A percentile compares a stretch with the other conserved stretches of the same genome.
phyloP scores from a whole-genome alignment of 306 rosid genomes.

The Gynostemma pentaphyllum region DNA sequence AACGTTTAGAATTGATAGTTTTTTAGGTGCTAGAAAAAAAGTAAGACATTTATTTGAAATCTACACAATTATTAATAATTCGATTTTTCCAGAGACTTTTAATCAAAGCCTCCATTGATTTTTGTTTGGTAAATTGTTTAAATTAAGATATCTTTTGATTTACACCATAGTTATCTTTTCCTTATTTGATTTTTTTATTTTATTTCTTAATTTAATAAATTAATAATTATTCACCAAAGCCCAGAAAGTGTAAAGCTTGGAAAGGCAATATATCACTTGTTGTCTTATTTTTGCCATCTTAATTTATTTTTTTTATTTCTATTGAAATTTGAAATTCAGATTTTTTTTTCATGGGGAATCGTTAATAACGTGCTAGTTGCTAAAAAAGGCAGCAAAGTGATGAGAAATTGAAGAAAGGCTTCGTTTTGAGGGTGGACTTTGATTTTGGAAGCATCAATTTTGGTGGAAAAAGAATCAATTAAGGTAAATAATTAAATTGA shows the following conservation, averaged over 20 bases:
- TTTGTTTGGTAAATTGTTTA: too few relatives aligned
- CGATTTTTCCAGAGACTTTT: too few relatives aligned
- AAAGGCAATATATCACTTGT: conserved; percentile 1
- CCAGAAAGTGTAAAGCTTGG: not conserved
- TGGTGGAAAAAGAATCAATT: not conserved
- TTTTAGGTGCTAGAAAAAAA: too few relatives aligned
- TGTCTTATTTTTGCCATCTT: conserved; percentile 10
- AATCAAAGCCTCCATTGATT: too few relatives aligned
- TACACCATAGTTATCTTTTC: too few relatives aligned
- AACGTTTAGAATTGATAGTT: too few relatives aligned
- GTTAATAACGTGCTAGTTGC: conserved; percentile 14
- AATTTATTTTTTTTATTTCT: not conserved
- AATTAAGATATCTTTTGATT: too few relatives aligned
- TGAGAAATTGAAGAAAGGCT: not conserved
- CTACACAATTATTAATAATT: too few relatives aligned
- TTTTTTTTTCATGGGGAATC: not conserved
- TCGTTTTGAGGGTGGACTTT: conserved; percentile 8
- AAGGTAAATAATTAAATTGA: not conserved
- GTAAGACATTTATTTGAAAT: too few relatives aligned
- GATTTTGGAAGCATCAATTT: conserved; percentile 6
- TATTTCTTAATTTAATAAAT: too few relatives aligned
- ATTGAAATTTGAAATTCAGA: not conserved
- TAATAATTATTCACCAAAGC: too few relatives aligned
- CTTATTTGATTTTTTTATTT: too few relatives aligned
- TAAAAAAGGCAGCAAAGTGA: conserved; percentile 4